These are phyloP conservation scores for Trebouxia sp. DNA, from an alignment of 139 green algal genomes.

Conservation along the genomic window DNA sequence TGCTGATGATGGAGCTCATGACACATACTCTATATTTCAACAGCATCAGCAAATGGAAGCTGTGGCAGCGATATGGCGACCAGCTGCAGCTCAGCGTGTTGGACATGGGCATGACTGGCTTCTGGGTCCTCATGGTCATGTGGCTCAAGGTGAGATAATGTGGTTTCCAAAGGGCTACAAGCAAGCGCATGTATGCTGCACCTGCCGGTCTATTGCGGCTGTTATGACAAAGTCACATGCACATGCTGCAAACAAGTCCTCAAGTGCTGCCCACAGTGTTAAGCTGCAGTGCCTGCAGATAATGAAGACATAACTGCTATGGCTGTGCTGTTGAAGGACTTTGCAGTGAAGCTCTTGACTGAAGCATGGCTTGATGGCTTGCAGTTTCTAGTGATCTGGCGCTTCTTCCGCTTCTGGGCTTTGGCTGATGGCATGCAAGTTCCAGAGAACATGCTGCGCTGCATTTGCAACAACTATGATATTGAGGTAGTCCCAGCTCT, in stretches of 20 bases:
- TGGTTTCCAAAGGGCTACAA: neutral
- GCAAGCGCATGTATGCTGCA: no score
- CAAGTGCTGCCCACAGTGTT: neutral
- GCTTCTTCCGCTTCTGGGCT: conserved; percentile 73
- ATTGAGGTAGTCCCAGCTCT: conserved; percentile 66
- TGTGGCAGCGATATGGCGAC: conserved; percentile 15
- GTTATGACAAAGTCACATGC: no score
- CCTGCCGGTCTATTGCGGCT: no score
- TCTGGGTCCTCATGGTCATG: conserved; percentile 91
- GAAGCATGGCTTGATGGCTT: no score
- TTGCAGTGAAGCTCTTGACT: neutral
- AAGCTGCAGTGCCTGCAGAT: no score
- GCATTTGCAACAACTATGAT: conserved; percentile 94
- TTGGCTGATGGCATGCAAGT: conserved; percentile 80
- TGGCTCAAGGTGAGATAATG: conserved; percentile 83
- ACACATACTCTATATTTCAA: conserved; percentile 86
- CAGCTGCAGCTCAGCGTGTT: conserved; percentile 34
- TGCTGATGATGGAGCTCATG: conserved; percentile 75
- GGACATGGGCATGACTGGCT: conserved; percentile 64
- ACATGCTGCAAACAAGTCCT: no score
- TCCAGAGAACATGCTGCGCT: conserved; percentile 94
- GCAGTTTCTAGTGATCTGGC: conserved; percentile 78
- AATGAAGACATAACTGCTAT: no score
- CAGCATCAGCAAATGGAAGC: conserved; percentile 48
- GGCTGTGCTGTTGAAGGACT: neutral